Conservation (phyloP, 1,284 basidiomycete genomes). For the Kwoniella shivajii region DNA sequence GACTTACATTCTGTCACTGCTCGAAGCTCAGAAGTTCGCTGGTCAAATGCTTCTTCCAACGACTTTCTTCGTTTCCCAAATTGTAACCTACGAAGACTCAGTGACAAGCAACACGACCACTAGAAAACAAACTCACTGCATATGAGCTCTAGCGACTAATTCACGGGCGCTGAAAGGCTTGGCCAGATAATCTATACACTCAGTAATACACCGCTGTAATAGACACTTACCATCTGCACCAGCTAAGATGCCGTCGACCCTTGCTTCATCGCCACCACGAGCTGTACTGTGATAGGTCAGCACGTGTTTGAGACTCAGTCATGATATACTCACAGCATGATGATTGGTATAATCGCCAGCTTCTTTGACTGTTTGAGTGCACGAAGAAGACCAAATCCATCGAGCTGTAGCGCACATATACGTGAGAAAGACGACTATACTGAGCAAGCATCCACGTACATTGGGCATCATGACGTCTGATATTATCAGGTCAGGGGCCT, state of each 20-base stretch:
- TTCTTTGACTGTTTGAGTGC: constrained; percentile 28
- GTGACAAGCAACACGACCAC: neutral
- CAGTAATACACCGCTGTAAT: neutral
- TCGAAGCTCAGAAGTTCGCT: constrained; percentile 47
- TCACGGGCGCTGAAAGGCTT: constrained; percentile 54
- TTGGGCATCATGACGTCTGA: constrained; percentile 56
- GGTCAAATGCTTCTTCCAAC: constrained; percentile 45
- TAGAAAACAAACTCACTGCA: constrained; percentile 28
- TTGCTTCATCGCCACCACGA: constrained; percentile 42
- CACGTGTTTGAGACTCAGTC: neutral
- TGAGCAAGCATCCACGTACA: constrained; percentile 20
- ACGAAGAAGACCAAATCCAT: constrained; percentile 40
- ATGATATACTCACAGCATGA: constrained; percentile 34
- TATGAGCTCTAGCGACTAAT: constrained; percentile 54
- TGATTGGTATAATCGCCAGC: constrained; percentile 36
- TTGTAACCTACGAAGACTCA: constrained; percentile 27
- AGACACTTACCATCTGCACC: constrained; percentile 51
- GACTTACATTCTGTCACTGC: constrained; percentile 44
- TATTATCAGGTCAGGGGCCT: constrained; percentile 46
- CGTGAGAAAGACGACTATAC: too few species aligned
- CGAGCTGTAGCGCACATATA: constrained; percentile 20
- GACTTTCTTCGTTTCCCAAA: constrained; percentile 43
- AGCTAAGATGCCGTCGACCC: constrained; percentile 47
- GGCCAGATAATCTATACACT: constrained; percentile 36
- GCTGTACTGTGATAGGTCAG: constrained; percentile 29